Evolutionary conservation across 192 early-diverging fungal genomes (phyloP), one percentile per base, ranked within the genome.

Genomic region (Linnemannia schmuckeri): DNA sequence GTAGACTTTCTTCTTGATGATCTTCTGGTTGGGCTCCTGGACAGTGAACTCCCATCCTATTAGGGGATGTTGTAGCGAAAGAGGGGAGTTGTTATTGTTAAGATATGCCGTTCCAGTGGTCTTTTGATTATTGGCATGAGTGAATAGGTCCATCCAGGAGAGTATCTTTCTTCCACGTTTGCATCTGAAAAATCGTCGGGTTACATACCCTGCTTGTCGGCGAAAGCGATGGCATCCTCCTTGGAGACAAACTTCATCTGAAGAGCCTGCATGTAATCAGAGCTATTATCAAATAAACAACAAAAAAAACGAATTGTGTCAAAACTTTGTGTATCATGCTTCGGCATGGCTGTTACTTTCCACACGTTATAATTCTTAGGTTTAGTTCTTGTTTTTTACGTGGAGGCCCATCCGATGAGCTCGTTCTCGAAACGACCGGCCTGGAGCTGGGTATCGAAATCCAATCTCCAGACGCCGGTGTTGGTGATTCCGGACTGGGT

Each of bases 221-320:
- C 98, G 92, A 99, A 99, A 52, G 92, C 87, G 75, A 98, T 92
- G 41, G 98, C 97, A 49, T 96, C 96, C 81, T 99, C 97, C 89
- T 96, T 97, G 42, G 91, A 88, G 30, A 81, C 63, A 88, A 99
- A 99, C 87, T 97, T 96, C 89, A 98, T 89, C 18, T 89, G 86
- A 54, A 97, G 88, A 20, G 95, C 95, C 88, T 97, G 93, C 89
- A 96, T 92, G 49, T 94, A 90, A 88, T 99, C 98, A 61, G 95
- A 92, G 74, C 96, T 97, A 79, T 78, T 82, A 66, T 20, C 72
- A 81, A 38, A 24, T 17, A 78, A 74, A 37, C 9, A 40, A 44
- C n/a, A 76, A 63, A 73, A 30, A 54, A 49, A 6, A 38, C 1
- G 46, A 38, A 2, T 13, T 15, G 33, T 13, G 74, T 47, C 3